phyloP scores from a whole-genome alignment of 257 asterid species.

The Handroanthus guayacan region DNA sequence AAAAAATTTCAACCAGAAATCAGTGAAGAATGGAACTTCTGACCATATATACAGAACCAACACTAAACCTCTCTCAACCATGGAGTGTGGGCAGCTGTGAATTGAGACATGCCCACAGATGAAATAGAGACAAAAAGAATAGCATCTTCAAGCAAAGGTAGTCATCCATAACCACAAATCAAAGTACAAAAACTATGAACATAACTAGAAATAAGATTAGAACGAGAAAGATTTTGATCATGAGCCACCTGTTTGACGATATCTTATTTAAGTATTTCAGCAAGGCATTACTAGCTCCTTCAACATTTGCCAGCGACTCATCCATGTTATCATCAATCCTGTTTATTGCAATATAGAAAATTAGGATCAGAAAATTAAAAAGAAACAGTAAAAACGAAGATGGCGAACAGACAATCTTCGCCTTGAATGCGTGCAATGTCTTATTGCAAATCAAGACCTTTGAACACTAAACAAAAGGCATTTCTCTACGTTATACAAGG shows the following conservation, averaged over 20 bases:
- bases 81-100: conserved; percentile 2
- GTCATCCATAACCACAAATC: conserved; percentile 25
- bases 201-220: conserved; percentile 64
- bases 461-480: not conserved
- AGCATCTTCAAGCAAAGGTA: conserved; percentile 9
- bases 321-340: conserved; percentile 94
- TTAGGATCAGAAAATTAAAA: not conserved
- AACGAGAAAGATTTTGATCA: conserved; percentile 79
- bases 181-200: conserved; percentile 74
- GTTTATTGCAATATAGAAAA: conserved; percentile 33
- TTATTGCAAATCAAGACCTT: not conserved
- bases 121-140: not conserved
- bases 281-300: conserved; percentile 77
- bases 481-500: conserved; percentile 9
- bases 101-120: not conserved
- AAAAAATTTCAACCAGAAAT: conserved; percentile 8
- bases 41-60: conserved; percentile 28
- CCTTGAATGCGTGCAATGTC: not conserved
- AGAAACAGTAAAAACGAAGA: not conserved
- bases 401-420: not conserved
- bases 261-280: conserved; percentile 70
- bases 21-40: not conserved
- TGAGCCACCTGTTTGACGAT: conserved; percentile 83
- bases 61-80: not conserved
- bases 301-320: conserved; percentile 75